Percentiles rank a stretch among this genome's conserved stretches.
Conservation (phyloP, 2,329 filamentous ascomycete genomes). For the Onygenales sp. region DNA sequence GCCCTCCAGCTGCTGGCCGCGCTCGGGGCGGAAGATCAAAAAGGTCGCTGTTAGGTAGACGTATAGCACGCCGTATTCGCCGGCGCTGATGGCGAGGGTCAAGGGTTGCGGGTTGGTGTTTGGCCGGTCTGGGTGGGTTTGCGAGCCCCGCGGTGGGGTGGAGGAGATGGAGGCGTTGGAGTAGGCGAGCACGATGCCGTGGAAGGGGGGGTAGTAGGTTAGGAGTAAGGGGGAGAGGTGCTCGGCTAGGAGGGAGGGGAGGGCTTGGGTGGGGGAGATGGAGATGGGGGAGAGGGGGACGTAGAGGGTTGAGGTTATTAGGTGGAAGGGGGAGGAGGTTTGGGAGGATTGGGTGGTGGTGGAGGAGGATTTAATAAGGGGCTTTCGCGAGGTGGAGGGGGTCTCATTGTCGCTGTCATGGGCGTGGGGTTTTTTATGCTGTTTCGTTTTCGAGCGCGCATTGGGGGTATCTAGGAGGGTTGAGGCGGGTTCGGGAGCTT, state of each 20-base stretch:
- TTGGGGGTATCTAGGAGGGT: not conserved
- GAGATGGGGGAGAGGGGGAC: constrained; percentile 50
- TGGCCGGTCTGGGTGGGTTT: constrained; percentile 7
- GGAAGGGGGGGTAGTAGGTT: constrained; percentile 51
- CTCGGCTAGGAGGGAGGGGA: constrained; percentile 50
- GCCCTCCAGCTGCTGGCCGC: constrained; percentile 67
- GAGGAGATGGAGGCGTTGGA: constrained; percentile 34
- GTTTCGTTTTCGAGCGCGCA: constrained; percentile 2
- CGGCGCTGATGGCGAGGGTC: constrained; percentile 40
- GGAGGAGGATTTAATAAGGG: constrained; percentile 20
- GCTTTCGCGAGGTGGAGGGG: constrained; percentile 23
- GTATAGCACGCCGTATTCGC: constrained; percentile 80
- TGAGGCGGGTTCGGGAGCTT: not conserved
- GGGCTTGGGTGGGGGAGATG: constrained; percentile 41
- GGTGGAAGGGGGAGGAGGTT: constrained; percentile 67
- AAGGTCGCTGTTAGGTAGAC: constrained; percentile 85
- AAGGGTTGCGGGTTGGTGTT: constrained; percentile 27
- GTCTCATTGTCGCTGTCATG: constrained; percentile 27
- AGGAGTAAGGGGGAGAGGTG: constrained; percentile 55
- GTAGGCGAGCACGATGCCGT: constrained; percentile 49
- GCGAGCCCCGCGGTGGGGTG: constrained; percentile 18
- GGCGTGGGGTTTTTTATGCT: constrained; percentile 7
- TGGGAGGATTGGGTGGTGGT: constrained; percentile 42
- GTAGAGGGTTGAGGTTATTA: constrained; percentile 68
- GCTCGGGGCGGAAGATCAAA: constrained; percentile 67